Evolutionary conservation across 2,329 filamentous ascomycete genomes (phyloP).

Genomic region (Aspergillus sp.): DNA sequence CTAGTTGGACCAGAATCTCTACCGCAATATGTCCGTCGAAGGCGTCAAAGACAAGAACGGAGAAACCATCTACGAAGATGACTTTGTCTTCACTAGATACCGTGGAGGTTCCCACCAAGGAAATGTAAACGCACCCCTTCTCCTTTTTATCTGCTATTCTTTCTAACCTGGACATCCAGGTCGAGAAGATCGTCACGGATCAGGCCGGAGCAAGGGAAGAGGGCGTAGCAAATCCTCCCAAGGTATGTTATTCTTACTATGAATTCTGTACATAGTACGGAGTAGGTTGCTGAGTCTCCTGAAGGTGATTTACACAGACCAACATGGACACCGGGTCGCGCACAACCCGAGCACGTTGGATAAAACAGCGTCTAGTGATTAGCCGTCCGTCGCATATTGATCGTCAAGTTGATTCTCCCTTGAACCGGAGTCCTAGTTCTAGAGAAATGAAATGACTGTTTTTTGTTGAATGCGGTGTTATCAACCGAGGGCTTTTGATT

Average conservation of each 20-base stretch:
- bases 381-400: too few species aligned
- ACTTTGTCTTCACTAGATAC: constrained; percentile 17
- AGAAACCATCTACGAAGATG: constrained; percentile 14
- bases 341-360: constrained; percentile 17
- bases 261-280: not conserved
- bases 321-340: constrained; percentile 21
- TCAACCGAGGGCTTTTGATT: too few species aligned
- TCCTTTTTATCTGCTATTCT: constrained; percentile 2
- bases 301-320: constrained; percentile 20
- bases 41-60: constrained; percentile 16
- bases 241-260: constrained; percentile 11
- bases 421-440: not conserved
- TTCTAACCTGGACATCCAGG: constrained; percentile 5
- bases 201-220: constrained; percentile 15
- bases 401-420: too few species aligned
- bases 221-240: constrained; percentile 18
- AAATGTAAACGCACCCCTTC: constrained; percentile 10
- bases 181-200: constrained; percentile 18
- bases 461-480: too few species aligned
- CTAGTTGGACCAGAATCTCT: not conserved
- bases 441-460: too few species aligned
- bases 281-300: not conserved
- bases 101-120: constrained; percentile 18
- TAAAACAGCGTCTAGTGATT: not conserved
- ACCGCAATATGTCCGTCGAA: constrained; percentile 14